Percentiles rank a stretch among this genome's conserved stretches.
phyloP scores from a whole-genome alignment of 768 basidiomycete species.

The Gloeopeniophorella convolvens region DNA sequence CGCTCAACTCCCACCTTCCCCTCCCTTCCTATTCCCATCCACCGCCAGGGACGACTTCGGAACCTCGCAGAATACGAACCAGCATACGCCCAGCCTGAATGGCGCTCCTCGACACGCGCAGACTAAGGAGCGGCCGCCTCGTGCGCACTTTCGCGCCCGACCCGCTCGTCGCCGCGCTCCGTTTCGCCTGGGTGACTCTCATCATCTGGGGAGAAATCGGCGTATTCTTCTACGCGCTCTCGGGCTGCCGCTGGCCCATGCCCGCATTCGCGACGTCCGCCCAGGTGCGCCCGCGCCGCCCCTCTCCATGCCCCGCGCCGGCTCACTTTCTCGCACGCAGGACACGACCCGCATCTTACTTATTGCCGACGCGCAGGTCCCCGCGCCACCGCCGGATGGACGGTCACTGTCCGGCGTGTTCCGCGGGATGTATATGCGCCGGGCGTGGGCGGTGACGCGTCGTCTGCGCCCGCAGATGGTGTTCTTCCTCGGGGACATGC shows the following conservation, averaged over 20 bases:
- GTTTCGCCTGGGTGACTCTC: slow-evolving; percentile 52
- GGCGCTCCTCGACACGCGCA: background rate
- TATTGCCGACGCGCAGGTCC: slow-evolving; percentile 80
- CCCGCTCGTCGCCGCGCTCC: slow-evolving; percentile 28
- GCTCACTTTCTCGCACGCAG: too few species aligned
- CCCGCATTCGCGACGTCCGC: too few species aligned
- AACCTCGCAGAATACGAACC: too few species aligned
- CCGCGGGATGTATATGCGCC: slow-evolving; percentile 76
- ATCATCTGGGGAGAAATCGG: slow-evolving; percentile 69
- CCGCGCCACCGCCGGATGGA: slow-evolving; percentile 60
- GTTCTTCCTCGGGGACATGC: slow-evolving; percentile 87
- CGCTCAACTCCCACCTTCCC: too few species aligned
- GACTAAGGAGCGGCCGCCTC: background rate
- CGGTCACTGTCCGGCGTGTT: slow-evolving; percentile 56
- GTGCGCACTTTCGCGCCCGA: slow-evolving; percentile 3
- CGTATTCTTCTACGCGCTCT: slow-evolving; percentile 43
- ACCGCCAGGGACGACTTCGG: too few species aligned
- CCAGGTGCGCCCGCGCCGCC: too few species aligned
- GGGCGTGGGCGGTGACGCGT: slow-evolving; percentile 69
- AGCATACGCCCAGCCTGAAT: background rate
- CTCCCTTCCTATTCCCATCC: too few species aligned
- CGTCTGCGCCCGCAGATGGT: slow-evolving; percentile 60
- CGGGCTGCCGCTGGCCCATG: slow-evolving; percentile 56
- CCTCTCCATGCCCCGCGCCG: background rate
- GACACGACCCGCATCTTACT: slow-evolving; percentile 55